Base-by-base conservation (phyloP, 306 rosid species). In the Geum urbanum region DNA sequence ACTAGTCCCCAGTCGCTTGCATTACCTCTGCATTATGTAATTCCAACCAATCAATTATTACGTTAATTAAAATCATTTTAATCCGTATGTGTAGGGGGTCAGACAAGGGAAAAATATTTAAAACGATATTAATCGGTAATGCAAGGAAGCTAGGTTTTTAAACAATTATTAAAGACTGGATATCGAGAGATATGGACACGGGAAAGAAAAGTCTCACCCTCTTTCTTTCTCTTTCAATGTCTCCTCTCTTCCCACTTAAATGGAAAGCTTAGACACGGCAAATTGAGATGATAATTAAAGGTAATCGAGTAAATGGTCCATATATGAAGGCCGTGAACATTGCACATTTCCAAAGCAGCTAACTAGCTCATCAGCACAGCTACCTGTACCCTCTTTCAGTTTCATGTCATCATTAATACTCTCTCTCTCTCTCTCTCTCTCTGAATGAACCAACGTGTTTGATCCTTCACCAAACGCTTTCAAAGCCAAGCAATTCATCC, bases 321-420 rank as follows among this genome's bases (percentile, higher is more conserved):
- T 16, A 71, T 67, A 39, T 27, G 74, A 3, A 2, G 74, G 58
- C 58, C 84, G 88, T 86, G 88, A 77, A 77, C 66, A 62, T 62
- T 60, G 48, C 11, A 46, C 41, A 41, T 40, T 18, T 45, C 24
- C 40, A 12, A 47, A 56, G 37, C 14, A 24, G 13, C 40, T 22
- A 9, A 40, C 6, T 22, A 32, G 37, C 37, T 32, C 37, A 32
- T 32, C 37, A 32, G 37, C 37, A 32, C 8, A 68, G 52, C 45
- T 44, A 55, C 74, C 66, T 35, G 44, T 37, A 32, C 22, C 37
- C 41, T 69, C 63, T 72, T 81, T 41, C 55, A 70, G 64, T 77
- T 37, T 47, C 22, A 15, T 68, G 74, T 78, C 91, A 77, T 67
- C 67, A 79, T 84, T 66, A 47, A 13, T 9, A 13, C 14, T 47